These are phyloP conservation scores for Neoscytalidium dimidiatum DNA, from an alignment of 2,329 filamentous ascomycete species.

Conservation along the genomic window DNA sequence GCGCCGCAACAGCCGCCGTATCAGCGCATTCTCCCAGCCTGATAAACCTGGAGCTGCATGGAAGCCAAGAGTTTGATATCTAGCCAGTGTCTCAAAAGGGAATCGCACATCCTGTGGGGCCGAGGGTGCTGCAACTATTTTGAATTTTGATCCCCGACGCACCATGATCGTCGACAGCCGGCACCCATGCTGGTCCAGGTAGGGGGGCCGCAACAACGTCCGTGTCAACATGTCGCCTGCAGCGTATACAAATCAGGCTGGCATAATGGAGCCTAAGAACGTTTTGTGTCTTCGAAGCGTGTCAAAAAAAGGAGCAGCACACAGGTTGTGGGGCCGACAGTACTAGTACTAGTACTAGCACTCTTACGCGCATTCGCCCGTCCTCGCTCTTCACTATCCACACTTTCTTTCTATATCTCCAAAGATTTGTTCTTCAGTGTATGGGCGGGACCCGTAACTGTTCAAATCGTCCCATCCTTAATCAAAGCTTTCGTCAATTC, in stretches of 20 bases:
- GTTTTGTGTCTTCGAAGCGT: conserved; percentile 7
- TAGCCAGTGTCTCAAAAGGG: background rate
- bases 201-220: conserved; percentile 1
- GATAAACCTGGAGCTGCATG: background rate
- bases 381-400: background rate
- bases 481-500: background rate
- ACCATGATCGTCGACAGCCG: background rate
- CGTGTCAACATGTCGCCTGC: background rate
- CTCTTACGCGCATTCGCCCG: background rate
- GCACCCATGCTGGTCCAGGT: background rate
- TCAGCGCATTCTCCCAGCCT: background rate
- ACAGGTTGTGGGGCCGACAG: background rate
- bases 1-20: background rate
- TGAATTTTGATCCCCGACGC: background rate
- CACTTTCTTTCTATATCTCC: background rate
- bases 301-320: background rate
- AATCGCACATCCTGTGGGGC: background rate
- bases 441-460: conserved; percentile 6
- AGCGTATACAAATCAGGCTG: conserved; percentile 1
- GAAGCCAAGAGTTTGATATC: background rate
- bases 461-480: background rate
- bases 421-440: background rate
- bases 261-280: background rate
- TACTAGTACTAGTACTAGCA: background rate
- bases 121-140: background rate